These are phyloP conservation scores for Solanum arcanum DNA, from an alignment of 257 asterid species.

Conservation along the genomic window DNA sequence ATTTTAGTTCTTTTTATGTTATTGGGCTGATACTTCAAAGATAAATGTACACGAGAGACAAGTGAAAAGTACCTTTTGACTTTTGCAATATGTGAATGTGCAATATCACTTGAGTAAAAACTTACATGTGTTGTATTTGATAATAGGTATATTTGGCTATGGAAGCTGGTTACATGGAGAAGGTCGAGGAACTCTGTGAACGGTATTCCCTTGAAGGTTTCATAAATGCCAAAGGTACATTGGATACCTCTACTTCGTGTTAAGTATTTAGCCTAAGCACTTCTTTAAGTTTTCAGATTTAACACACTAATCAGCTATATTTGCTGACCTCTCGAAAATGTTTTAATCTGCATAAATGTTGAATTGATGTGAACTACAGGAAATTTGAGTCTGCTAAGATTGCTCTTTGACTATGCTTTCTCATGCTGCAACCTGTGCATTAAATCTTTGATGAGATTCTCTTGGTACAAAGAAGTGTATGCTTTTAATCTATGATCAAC, in stretches of 20 bases:
- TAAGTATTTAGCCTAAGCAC: not conserved
- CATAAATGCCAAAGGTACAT: conserved; percentile 50
- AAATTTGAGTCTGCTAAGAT: not conserved
- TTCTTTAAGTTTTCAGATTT: not conserved
- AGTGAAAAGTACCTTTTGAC: not conserved
- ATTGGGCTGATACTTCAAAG: not conserved
- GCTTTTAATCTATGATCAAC: not conserved
- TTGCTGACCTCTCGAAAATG: not conserved
- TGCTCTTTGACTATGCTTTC: not conserved
- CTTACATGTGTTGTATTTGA: not conserved
- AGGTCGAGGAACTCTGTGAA: conserved; percentile 85
- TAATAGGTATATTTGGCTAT: conserved; percentile 84
- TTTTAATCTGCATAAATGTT: not conserved
- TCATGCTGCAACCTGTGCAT: not conserved
- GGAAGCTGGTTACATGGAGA: conserved; percentile 95
- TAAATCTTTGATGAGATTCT: not conserved
- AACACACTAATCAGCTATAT: not conserved
- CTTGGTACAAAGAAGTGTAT: not conserved
- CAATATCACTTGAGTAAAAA: not conserved
- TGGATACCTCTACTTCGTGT: not conserved
- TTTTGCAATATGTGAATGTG: not conserved
- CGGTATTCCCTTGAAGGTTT: conserved; percentile 76
- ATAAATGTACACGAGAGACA: not conserved
- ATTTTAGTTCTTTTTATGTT: not conserved
- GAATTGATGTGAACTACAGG: not conserved